Base-by-base conservation (phyloP, 1,284 basidiomycete genomes). In the Cutaneotrichosporon daszewskae region DNA sequence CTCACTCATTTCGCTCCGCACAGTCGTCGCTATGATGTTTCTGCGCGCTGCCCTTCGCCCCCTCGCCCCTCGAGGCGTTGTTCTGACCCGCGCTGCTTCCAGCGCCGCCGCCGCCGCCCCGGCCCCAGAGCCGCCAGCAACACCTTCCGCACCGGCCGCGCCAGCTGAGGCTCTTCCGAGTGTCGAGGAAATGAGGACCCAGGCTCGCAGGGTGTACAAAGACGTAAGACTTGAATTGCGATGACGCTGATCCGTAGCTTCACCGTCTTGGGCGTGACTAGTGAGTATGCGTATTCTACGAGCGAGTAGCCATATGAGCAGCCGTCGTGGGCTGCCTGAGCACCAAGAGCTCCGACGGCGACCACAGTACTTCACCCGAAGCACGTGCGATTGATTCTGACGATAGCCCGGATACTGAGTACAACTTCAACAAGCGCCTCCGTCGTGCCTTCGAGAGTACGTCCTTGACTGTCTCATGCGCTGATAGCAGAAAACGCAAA, bases 401-500 rank as follows among this genome's bases (percentile, higher is more conserved):
- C 43, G 17, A 19, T 37, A 70, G 69, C 48, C 70, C 70, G 27
- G 70, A 72, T 51, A 60, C 65, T 9, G 52, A 52, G 8, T 72
- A 71, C 51, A 63, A 63, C 29, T 72, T 72, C 60, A 69, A 69
- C 53, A 64, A 64, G 51, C 59, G 70, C 16, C 59, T 72, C 2
- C 60, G 70, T 24, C 51, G 70, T 24, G 66, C 68, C 2, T 72
- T 65, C 43, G 68, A 72, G 55, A 72, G 69, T 68, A 45, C 53
- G 68, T 55, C 23, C n/a, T n/a, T n/a, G 7, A 18, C 11, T 37
- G 23, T 27, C n/a, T 31, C 16, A 29, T 22, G 3, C 14, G 36
- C 47, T 48, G 28, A 47, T 27, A 9, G 14, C 60, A 90, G 87
- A 84, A 67, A 87, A 90, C 62, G 76, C 78, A 49, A 66, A 77